Evolutionary conservation across 257 asterid genomes (phyloP).

Genomic region (Solanum clarkiae): DNA sequence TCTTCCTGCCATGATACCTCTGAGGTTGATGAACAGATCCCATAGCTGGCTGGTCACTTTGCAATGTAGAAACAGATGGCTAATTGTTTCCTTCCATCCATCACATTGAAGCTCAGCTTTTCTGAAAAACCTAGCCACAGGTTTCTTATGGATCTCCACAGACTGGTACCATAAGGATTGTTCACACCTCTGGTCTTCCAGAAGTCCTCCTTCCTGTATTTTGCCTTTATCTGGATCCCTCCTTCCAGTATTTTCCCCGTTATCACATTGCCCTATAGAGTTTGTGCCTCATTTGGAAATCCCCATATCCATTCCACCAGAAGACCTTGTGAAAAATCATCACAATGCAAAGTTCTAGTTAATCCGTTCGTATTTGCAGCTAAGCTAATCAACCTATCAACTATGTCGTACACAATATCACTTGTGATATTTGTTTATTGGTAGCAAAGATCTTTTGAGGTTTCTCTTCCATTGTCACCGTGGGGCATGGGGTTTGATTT

Average conservation of each 20-base stretch:
- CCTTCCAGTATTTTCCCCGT: neutral
- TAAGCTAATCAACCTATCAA: neutral
- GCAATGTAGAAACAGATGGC: neutral
- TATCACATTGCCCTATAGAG: neutral
- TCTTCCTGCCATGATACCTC: neutral
- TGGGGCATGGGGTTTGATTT: neutral
- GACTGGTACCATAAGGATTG: neutral
- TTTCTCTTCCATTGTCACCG: neutral
- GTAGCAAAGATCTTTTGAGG: neutral
- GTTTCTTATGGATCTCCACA: neutral
- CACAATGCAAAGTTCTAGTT: neutral
- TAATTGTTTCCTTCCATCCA: neutral
- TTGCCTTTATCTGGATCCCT: neutral
- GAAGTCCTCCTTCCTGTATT: neutral
- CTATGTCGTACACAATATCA: neutral
- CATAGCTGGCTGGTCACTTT: neutral
- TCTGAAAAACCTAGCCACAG: neutral
- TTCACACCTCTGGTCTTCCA: neutral
- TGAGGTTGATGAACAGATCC: neutral
- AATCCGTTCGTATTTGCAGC: neutral
- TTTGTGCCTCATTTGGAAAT: neutral
- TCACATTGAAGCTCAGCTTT: neutral
- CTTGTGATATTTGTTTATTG: neutral
- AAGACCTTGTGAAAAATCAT: neutral
- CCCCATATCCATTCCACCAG: neutral